These are phyloP conservation scores for Metarhizium robertsii DNA, from an alignment of 2,329 filamentous ascomycete species.

Conservation along the genomic window DNA sequence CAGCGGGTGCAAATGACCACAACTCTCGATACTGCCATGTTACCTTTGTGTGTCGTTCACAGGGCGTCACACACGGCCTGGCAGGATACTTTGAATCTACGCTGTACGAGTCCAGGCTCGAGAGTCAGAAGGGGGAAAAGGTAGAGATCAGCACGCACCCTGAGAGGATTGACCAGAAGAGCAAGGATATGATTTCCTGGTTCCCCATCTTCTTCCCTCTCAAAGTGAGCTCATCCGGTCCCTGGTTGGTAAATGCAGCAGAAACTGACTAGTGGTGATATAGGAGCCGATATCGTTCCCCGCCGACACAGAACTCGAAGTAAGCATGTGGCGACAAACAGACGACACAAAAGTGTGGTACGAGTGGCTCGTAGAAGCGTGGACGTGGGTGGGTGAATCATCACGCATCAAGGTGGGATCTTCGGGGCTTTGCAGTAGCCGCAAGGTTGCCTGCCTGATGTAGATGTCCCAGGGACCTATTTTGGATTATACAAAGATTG, in stretches of 20 bases:
- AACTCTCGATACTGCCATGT: constrained; percentile 74
- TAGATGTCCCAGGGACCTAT: constrained; percentile 20
- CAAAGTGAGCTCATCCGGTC: constrained; percentile 51
- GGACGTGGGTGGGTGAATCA: constrained; percentile 51
- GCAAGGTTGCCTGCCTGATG: constrained; percentile 64
- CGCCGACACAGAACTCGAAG: constrained; percentile 72
- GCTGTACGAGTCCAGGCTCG: constrained; percentile 57
- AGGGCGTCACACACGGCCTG: constrained; percentile 82
- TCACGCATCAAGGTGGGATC: constrained; percentile 55
- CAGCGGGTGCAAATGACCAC: constrained; percentile 80
- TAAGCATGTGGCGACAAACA: constrained; percentile 93
- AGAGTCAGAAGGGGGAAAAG: constrained; percentile 31
- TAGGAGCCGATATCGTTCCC: constrained; percentile 81
- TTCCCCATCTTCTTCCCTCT: constrained; percentile 98
- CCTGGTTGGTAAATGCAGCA: not conserved
- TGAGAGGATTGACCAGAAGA: constrained; percentile 84
- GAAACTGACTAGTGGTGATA: constrained; percentile 4
- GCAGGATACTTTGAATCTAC: constrained; percentile 95
- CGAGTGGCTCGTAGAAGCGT: constrained; percentile 92
- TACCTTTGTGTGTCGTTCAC: constrained; percentile 66
- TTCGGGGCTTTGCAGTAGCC: constrained; percentile 60
- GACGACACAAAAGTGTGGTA: constrained; percentile 98
- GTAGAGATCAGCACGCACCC: constrained; percentile 91
- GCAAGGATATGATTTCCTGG: constrained; percentile 98
- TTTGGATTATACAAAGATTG: not conserved